Base-by-base conservation (phyloP, 2,329 filamentous ascomycete genomes). In the Trichoderma afroharzianum region DNA sequence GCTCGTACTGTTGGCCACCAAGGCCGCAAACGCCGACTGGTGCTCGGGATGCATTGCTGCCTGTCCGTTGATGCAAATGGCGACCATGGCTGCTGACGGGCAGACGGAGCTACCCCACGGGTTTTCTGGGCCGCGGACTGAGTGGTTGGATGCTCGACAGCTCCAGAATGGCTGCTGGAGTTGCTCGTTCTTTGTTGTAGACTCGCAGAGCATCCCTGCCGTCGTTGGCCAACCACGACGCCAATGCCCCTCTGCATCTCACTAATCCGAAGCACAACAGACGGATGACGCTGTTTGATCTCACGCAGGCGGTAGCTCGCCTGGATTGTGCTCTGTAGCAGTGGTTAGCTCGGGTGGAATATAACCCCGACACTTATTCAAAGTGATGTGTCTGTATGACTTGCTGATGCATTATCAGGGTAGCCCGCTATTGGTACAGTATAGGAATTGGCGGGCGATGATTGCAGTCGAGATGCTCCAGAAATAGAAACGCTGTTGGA, bases 31-130 rank as follows among this genome's bases (percentile, higher is more conserved):
- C 63, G 68, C 68, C 68, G 68, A 53, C 39, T 67, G 32, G 59
- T 63, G 15, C 43, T 63, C 47, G 30, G 32, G 58, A 70, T 63
- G 68, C 68, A 63, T 70, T 70, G 68, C 68, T 70, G 68, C 68
- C 68, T 70, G 68, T 70, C 68, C 47, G 21, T n/a, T 24, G 58
- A 62, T 55, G 67, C 28, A 39, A 57, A 53, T 26, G 47, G 32
- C 32, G 53, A 39, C 21, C 57, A 33, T 32, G 28, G 30, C 39
- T 69, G 28, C 28, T 28, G 18, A 32, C n/a, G 15, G 32, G 43
- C 43, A 12, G 32, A 39, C 12, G 21, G 36, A 61, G 66, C 55
- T 58, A 53, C 57, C 64, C 64, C 64, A 68, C 55, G 64, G 39
- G 64, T 59, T 59, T 59, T 68, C 64, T 68, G 64, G 62, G 28